phyloP scores from a whole-genome alignment of 768 basidiomycete species.

The Termitomyces bulborhizus region DNA sequence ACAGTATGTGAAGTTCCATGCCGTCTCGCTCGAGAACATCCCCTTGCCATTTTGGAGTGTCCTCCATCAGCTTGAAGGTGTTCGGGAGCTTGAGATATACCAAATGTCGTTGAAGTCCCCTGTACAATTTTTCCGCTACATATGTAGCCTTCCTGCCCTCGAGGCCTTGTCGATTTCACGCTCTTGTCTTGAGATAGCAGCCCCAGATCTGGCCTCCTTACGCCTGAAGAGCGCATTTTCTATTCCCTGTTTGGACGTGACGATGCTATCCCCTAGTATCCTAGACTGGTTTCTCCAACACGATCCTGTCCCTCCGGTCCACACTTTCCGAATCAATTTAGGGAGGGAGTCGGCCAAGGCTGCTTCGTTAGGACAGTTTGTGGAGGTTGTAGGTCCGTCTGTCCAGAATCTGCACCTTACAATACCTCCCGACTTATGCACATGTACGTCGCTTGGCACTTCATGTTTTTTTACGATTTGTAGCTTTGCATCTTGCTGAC shows the following conservation, averaged over 20 bases:
- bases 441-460: slow-evolving; percentile 14
- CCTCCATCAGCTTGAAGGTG: slow-evolving; percentile 19
- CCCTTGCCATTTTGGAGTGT: slow-evolving; percentile 22
- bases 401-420: slow-evolving; percentile 20
- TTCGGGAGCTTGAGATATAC: slow-evolving; percentile 21
- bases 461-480: neutral
- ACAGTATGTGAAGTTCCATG: slow-evolving; percentile 17
- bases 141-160: slow-evolving; percentile 21
- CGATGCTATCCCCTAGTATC: slow-evolving; percentile 12
- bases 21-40: slow-evolving; percentile 20
- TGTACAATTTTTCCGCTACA: slow-evolving; percentile 19
- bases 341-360: slow-evolving; percentile 7
- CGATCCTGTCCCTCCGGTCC: slow-evolving; percentile 16
- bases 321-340: slow-evolving; percentile 19
- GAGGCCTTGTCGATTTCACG: slow-evolving; percentile 22
- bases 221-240: slow-evolving; percentile 12
- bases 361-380: slow-evolving; percentile 12
- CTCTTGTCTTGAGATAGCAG: slow-evolving; percentile 14
- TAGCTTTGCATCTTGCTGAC: neutral
- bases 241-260: slow-evolving; percentile 18
- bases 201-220: slow-evolving; percentile 8
- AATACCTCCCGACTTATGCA: slow-evolving; percentile 15
- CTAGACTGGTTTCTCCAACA: slow-evolving; percentile 23
- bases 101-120: slow-evolving; percentile 18
- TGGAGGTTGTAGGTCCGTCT: slow-evolving; percentile 16